phyloP scores from a whole-genome alignment of 2,329 filamentous ascomycete genomes.

The Colletotrichum scovillei region DNA sequence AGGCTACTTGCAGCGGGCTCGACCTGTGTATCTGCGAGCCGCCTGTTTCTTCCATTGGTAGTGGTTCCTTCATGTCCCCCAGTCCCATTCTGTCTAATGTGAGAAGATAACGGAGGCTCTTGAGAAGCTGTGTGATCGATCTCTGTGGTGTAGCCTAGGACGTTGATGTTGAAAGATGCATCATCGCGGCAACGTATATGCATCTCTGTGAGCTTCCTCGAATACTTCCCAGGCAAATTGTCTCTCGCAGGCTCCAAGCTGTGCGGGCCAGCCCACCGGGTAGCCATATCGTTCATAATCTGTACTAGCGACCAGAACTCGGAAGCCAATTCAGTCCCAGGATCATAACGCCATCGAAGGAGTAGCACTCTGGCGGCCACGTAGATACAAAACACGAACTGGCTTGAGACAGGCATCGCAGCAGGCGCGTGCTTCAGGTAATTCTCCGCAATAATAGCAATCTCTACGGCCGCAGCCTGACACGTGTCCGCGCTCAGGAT shows the following conservation, averaged over 20 bases:
- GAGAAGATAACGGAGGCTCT: background rate
- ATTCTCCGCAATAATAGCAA: slow-evolving; percentile 56
- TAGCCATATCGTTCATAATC: slow-evolving; percentile 43
- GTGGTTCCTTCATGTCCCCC: no score
- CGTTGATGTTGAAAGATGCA: slow-evolving; percentile 23
- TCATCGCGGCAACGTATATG: slow-evolving; percentile 30
- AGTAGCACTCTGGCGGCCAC: slow-evolving; percentile 56
- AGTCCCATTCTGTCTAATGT: background rate
- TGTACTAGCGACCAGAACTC: slow-evolving; percentile 45
- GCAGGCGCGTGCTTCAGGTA: slow-evolving; percentile 53
- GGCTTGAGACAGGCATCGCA: slow-evolving; percentile 44
- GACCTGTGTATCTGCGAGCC: no score
- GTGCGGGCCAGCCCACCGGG: slow-evolving; percentile 41
- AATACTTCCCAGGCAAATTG: slow-evolving; percentile 39
- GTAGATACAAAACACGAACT: slow-evolving; percentile 59
- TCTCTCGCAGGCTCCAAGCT: slow-evolving; percentile 3
- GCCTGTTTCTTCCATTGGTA: no score
- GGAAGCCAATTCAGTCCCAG: slow-evolving; percentile 33
- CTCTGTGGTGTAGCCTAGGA: slow-evolving; percentile 18
- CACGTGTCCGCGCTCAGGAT: slow-evolving; percentile 61
- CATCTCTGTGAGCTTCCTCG: slow-evolving; percentile 33
- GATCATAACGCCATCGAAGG: slow-evolving; percentile 43
- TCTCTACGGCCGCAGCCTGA: slow-evolving; percentile 57
- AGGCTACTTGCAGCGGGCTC: no score
- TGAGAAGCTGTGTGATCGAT: slow-evolving; percentile 16